These are phyloP conservation scores for Annulohypoxylon bovei DNA, from an alignment of 495 filamentous ascomycete genomes.

Conservation along the genomic window DNA sequence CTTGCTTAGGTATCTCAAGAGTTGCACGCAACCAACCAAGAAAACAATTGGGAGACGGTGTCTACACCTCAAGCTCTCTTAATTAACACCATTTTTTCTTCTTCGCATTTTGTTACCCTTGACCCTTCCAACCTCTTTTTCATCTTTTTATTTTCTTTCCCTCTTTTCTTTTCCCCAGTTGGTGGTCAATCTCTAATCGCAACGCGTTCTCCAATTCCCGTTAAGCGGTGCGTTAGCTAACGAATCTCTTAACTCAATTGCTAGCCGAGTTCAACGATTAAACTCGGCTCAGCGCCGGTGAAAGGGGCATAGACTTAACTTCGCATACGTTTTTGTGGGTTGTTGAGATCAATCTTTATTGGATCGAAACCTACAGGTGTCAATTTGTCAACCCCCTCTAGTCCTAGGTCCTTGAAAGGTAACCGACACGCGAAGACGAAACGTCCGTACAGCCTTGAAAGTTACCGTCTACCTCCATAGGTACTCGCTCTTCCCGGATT, in stretches of 20 bases:
- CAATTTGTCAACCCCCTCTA: slow-evolving; percentile 27
- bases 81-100: background rate
- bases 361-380: slow-evolving; percentile 29
- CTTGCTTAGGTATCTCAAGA: background rate
- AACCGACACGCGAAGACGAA: slow-evolving; percentile 20
- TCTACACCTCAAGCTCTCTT: slow-evolving; percentile 30
- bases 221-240: slow-evolving; percentile 33
- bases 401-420: slow-evolving; percentile 3
- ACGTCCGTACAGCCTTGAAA: slow-evolving; percentile 16
- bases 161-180: background rate
- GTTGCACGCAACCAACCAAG: background rate
- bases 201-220: slow-evolving; percentile 28
- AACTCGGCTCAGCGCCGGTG: slow-evolving; percentile 27
- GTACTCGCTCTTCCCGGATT: slow-evolving; percentile 2
- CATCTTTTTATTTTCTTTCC: background rate
- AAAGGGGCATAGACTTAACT: slow-evolving; percentile 17
- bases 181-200: slow-evolving; percentile 14
- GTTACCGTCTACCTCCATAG: background rate
- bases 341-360: slow-evolving; percentile 10
- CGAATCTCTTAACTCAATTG: slow-evolving; percentile 30
- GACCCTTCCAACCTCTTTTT: slow-evolving; percentile 2
- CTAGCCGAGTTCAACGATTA: slow-evolving; percentile 13
- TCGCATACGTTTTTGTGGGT: slow-evolving; percentile 21
- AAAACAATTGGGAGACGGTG: slow-evolving; percentile 32
- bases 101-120: background rate